A percentile compares a stretch with the other conserved stretches of the same genome.
phyloP scores from a whole-genome alignment of 768 basidiomycete genomes.

The Chalciporus piperatus region DNA sequence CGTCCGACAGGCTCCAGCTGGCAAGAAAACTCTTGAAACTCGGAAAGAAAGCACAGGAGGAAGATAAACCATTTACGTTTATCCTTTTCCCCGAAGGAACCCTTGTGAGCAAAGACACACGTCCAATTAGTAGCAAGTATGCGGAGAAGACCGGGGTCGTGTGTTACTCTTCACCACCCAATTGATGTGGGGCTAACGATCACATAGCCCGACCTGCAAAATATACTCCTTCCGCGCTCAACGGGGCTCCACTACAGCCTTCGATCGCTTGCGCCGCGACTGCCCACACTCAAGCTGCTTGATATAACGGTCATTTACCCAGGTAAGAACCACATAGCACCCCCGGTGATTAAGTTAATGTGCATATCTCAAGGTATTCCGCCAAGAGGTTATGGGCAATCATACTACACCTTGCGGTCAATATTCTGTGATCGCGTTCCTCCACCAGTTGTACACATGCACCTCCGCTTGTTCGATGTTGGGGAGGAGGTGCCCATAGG shows the following conservation, averaged over 20 bases:
- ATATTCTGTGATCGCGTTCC: slow-evolving; percentile 79
- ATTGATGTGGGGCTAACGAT: slow-evolving; percentile 9
- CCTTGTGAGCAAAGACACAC: slow-evolving; percentile 81
- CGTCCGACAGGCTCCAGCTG: slow-evolving; percentile 71
- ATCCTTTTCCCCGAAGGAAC: slow-evolving; percentile 97
- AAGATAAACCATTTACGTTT: slow-evolving; percentile 72
- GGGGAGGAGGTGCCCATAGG: slow-evolving; percentile 67
- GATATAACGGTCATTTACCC: slow-evolving; percentile 93
- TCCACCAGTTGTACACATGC: slow-evolving; percentile 85
- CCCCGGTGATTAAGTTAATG: background rate
- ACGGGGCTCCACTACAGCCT: slow-evolving; percentile 87
- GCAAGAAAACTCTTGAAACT: slow-evolving; percentile 63
- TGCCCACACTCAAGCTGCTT: slow-evolving; percentile 76
- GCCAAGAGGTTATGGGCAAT: slow-evolving; percentile 76
- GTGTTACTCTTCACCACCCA: slow-evolving; percentile 34
- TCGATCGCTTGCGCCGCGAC: slow-evolving; percentile 72
- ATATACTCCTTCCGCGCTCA: slow-evolving; percentile 87
- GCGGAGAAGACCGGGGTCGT: slow-evolving; percentile 89
- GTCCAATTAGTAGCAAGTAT: slow-evolving; percentile 82
- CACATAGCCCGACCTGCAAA: slow-evolving; percentile 68
- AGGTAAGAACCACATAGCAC: slow-evolving; percentile 41
- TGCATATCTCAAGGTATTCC: slow-evolving; percentile 58
- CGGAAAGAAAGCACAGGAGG: slow-evolving; percentile 63
- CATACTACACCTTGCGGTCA: slow-evolving; percentile 85
- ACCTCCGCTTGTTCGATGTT: slow-evolving; percentile 78